These are phyloP conservation scores for Lactarius trivialis DNA, from an alignment of 768 basidiomycete species.

Conservation along the genomic window DNA sequence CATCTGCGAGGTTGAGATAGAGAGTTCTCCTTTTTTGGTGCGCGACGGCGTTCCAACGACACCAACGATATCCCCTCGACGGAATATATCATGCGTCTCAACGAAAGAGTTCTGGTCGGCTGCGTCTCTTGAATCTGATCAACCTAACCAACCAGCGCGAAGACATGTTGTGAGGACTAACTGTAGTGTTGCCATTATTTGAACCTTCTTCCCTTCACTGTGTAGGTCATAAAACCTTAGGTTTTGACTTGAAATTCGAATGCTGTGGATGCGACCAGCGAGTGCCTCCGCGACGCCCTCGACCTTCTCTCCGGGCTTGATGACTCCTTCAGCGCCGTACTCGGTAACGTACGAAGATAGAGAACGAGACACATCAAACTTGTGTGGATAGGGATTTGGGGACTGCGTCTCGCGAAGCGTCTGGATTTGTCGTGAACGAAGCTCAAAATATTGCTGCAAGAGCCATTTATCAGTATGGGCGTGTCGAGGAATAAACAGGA, in stretches of 20 bases:
- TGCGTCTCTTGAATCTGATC: slow-evolving; percentile 45
- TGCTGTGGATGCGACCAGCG: slow-evolving; percentile 89
- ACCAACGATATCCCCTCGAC: slow-evolving; percentile 94
- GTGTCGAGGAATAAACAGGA: background rate
- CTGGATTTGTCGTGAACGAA: slow-evolving; percentile 83
- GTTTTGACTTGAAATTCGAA: slow-evolving; percentile 75
- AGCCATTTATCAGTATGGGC: background rate
- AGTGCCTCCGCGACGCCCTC: slow-evolving; percentile 54
- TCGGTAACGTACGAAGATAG: slow-evolving; percentile 64
- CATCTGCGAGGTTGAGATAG: slow-evolving; percentile 75
- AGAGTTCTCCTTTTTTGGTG: slow-evolving; percentile 93
- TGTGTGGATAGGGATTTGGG: slow-evolving; percentile 98
- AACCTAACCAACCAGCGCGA: background rate
- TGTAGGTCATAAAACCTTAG: slow-evolving; percentile 92
- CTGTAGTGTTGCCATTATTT: slow-evolving; percentile 90
- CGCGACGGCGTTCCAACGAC: slow-evolving; percentile 84
- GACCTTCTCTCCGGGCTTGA: slow-evolving; percentile 60
- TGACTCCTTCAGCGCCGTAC: slow-evolving; percentile 69
- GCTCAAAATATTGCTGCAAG: slow-evolving; percentile 90
- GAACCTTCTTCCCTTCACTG: slow-evolving; percentile 87
- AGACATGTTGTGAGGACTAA: slow-evolving; percentile 33
- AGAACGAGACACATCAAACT: slow-evolving; percentile 84
- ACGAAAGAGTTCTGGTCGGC: slow-evolving; percentile 58
- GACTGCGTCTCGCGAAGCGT: slow-evolving; percentile 75
- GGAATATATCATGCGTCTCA: slow-evolving; percentile 76